A percentile compares a stretch with the other conserved stretches of the same genome.
Evolutionary conservation across 352 stramenopile genomes (phyloP).

Genomic region (Lagenidium sp.): DNA sequence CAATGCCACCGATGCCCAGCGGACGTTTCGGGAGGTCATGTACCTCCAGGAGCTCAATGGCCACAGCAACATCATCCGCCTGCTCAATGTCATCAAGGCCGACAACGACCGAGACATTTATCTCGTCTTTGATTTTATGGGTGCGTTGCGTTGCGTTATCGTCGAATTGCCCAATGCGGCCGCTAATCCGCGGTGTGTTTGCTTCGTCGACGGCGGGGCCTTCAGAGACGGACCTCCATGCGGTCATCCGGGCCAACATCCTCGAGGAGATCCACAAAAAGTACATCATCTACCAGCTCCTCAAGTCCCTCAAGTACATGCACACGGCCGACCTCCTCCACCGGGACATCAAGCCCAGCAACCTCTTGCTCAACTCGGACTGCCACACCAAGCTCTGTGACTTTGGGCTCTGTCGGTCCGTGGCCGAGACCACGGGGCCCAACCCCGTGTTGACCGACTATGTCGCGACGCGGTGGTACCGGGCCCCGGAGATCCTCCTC

Average conservation of each 20-base stretch:
- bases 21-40: constrained; percentile 95
- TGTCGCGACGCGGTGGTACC: constrained; percentile 94
- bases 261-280: constrained; percentile 96
- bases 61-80: constrained; percentile 92
- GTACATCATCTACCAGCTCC: constrained; percentile 95
- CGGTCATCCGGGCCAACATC: constrained; percentile 93
- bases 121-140: constrained; percentile 96
- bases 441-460: constrained; percentile 93
- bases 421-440: constrained; percentile 76
- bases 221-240: constrained; percentile 93
- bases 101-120: constrained; percentile 97
- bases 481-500: constrained; percentile 92
- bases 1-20: constrained; percentile 92
- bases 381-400: constrained; percentile 95
- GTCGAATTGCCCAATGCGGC: background rate
- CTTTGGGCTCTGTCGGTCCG: constrained; percentile 92
- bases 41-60: constrained; percentile 91
- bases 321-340: constrained; percentile 93
- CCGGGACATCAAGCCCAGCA: constrained; percentile 95
- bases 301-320: constrained; percentile 96
- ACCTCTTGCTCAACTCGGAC: constrained; percentile 93
- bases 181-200: too few species aligned
- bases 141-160: constrained; percentile 17
- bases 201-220: too few species aligned
- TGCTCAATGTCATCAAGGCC: constrained; percentile 91